Base-by-base conservation (phyloP, 2,329 filamentous ascomycete species). In the Emmonsia crescens region DNA sequence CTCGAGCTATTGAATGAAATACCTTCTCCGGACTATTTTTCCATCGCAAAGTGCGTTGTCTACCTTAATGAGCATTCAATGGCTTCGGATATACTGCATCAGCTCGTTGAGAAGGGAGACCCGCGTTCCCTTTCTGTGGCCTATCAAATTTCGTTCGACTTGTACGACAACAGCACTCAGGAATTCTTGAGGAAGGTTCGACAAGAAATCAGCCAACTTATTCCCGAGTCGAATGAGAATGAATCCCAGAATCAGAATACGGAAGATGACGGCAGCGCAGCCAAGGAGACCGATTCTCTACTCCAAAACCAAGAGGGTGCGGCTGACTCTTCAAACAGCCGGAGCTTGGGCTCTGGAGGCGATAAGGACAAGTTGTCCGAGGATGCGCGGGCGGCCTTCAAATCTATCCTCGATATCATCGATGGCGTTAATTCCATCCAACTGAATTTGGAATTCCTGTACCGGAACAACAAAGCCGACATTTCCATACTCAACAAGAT, bases 101-200 rank as follows among this genome's bases (percentile, higher is more conserved):
- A 90, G 67, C 82, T 99, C 27, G 87, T 97, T 10, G 82, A 88
- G 64, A 89, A 89, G 66, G 89, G 86, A 5, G 89, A 96, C 67
- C 82, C 85, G 58, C 85, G 85, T 63, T 91, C 91, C 0, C 84
- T 90, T 19, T 89, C 92, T 24, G 88, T 90, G 57, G 94, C 94
- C 21, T 99, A 97, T 74, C 94, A 99, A 74, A 96, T 99, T 62
- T 94, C 93, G 1, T 99, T 99, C 70, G 94, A 99, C 71, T 82
- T 99, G 5, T 97, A 96, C 75, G 94, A 99, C 77, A 99, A 99
- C 71, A 94, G 94, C 67, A 97, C 94, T 0, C 94, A 99, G 70
- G 94, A 97, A 73, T 99, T 99, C 69, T 77, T 99, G 29, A 86
- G 87, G 67, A 96, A 94, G 76, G 89, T 99, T 52, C 87, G 93